Base-by-base conservation (phyloP, 2,329 filamentous ascomycete species). In the Helotiales sp. region DNA sequence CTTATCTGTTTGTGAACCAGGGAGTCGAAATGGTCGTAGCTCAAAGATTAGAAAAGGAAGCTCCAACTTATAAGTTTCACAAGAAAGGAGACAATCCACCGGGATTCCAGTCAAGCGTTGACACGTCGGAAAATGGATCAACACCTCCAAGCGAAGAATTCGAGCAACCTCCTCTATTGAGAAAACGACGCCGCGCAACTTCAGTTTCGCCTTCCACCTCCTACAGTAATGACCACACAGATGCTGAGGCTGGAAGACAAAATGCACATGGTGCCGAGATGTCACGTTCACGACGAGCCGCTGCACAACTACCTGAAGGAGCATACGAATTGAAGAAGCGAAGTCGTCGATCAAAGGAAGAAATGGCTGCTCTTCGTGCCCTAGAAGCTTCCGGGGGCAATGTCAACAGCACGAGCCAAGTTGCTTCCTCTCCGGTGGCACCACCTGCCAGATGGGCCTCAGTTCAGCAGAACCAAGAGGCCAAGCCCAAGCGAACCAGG, bases 191-290 rank as follows among this genome's bases (percentile, higher is more conserved):
- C 24, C 54, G 57, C 6, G 57, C 43, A 13, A 45, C 24, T 28
- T 43, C 61, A 55, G 54, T 20, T 37, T 50, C 59, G 17, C 34
- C 60, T n/a, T 66, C 61, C 17, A 63, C 61, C 3, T 55, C 61
- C 24, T 63, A 43, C 34, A 63, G 61, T 20, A 62, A 52, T 17
- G 59, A 52, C 17, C 49, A 52, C 49, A 57, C 54, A 1, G 54
- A 57, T 24, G 32, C 20, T 20, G 54, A 57, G 32, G 15, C 45
- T n/a, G 13, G 45, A 6, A 62, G 10, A 26, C 30, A 57, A 11
- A 32, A 34, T 20, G 28, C 17, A 34, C 32, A 22, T 20, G 54
- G 30, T 26, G 10, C 32, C 15, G 32, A 24, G n/a, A 34, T 22
- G 20, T 37, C n/a, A 22, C 54, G 54, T 34, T 57, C 30, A 24